These are phyloP conservation scores for Candida sanyiensis DNA, from an alignment of 805 yeast species.

Conservation along the genomic window DNA sequence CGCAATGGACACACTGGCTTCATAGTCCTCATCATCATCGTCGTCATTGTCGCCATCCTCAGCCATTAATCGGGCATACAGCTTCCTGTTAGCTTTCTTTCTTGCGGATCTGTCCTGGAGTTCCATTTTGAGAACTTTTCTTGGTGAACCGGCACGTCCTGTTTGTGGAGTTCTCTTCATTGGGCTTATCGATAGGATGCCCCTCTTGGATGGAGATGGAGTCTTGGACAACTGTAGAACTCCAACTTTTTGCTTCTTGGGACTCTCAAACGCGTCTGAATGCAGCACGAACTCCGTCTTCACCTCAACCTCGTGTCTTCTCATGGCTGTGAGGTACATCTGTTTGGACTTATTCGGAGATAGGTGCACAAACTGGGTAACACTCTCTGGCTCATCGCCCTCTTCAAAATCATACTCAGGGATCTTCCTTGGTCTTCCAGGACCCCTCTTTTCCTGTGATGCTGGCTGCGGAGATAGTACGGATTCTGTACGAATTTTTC, in stretches of 20 bases:
- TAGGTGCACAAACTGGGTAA: constrained; percentile 11
- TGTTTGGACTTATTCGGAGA: constrained; percentile 1
- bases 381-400: constrained; percentile 3
- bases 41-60: constrained; percentile 28
- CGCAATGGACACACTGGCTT: constrained; percentile 34
- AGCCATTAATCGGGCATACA: constrained; percentile 17
- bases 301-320: constrained; percentile 2
- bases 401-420: background rate
- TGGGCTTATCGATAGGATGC: constrained; percentile 25
- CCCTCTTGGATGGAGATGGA: constrained; percentile 30
- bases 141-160: constrained; percentile 42
- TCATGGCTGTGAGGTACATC: constrained; percentile 4
- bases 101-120: constrained; percentile 42
- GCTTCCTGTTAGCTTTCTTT: constrained; percentile 37
- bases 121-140: constrained; percentile 34
- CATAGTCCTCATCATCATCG: constrained; percentile 28
- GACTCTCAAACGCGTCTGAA: constrained; percentile 26
- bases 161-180: constrained; percentile 28
- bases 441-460: background rate
- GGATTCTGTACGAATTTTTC: too few relatives aligned
- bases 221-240: constrained; percentile 13
- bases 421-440: background rate
- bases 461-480: too few relatives aligned
- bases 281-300: constrained; percentile 9
- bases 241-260: constrained; percentile 27